phyloP scores from a whole-genome alignment of 306 rosid species.

The Sicyos edulis region DNA sequence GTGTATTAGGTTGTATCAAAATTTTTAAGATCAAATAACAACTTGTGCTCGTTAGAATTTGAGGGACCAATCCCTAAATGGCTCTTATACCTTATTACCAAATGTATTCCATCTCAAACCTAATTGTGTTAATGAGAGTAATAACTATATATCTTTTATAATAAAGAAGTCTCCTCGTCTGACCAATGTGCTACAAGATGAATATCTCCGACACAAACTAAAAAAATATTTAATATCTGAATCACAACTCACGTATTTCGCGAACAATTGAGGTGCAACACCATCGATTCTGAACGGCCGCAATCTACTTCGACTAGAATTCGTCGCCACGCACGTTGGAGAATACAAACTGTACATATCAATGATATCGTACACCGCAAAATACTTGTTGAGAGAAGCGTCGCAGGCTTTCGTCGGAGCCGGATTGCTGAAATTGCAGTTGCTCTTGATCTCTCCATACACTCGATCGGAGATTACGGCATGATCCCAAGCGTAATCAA shows the following conservation, averaged over 20 bases:
- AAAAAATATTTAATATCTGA: not conserved
- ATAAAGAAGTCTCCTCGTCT: no score
- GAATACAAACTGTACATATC: conserved; percentile 47
- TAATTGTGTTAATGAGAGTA: no score
- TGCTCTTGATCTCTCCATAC: conserved; percentile 26
- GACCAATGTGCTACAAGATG: no score
- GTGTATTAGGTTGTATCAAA: no score
- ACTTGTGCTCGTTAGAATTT: no score
- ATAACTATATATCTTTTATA: no score
- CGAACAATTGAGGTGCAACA: conserved; percentile 17
- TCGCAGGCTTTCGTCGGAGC: conserved; percentile 14
- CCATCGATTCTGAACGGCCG: conserved; percentile 16
- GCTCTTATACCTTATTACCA: no score
- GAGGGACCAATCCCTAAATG: no score
- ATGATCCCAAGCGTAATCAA: conserved; percentile 48
- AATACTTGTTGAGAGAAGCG: conserved; percentile 12
- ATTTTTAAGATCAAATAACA: no score
- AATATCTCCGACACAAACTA: no score
- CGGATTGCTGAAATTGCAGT: conserved; percentile 33
- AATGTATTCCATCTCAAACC: no score
- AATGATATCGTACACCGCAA: conserved; percentile 25
- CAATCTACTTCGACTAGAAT: not conserved
- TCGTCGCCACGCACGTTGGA: conserved; percentile 21
- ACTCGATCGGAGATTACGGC: conserved; percentile 41
- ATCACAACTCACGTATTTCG: conserved; percentile 23